Base-by-base conservation (phyloP, 768 basidiomycete genomes). In the Tulasnella sp. region DNA sequence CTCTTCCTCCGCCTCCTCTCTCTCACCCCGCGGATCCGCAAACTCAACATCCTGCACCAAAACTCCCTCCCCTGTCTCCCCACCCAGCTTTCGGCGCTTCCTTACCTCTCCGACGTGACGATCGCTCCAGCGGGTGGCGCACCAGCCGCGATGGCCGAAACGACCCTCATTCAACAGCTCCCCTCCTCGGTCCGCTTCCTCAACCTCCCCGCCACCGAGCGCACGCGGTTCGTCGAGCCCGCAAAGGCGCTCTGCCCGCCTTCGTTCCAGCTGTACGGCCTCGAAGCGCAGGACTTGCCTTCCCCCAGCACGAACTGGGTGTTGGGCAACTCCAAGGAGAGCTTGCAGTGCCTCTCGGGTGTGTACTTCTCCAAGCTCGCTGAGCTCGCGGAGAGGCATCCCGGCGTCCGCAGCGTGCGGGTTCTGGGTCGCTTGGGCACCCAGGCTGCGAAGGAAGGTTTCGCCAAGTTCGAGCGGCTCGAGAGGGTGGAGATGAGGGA, bases 1-100 rank as follows among this genome's bases (percentile, higher is more conserved):
- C 52, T 59, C 66, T 67, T 67, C 39, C 39, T 40, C 5, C 39
- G 39, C 36, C 37, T 67, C 22, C 66, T 67, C 4, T 67, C 66
- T 22, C 66, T 40, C 37, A 67, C 66, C 16, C 66, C 66, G 11
- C n/a, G 29, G 39, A 39, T 67, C 39, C 66, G 42, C 37, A 67
- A 67, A 37, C 66, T 67, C 66, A 42, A 40, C 66, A 42, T 67
- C 35, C 26, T 67, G 42, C 66, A 67, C 39, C 66, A 67, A 39
- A 67, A 67, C 66, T 32, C 66, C 39, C 37, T 67, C 19, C 16
- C 66, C 1, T 39, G 42, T 41, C n/a, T 39, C n/a, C 29, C 66
- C 19, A 19, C 39, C n/a, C 66, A 39, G 35, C 66, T 67, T 17
- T 37, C 66, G 16, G 2, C 34, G 11, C 66, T 67, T 2, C 66